These are phyloP conservation scores for Allium cepa DNA, from an alignment of 106 monocot genomes.

Conservation along the genomic window DNA sequence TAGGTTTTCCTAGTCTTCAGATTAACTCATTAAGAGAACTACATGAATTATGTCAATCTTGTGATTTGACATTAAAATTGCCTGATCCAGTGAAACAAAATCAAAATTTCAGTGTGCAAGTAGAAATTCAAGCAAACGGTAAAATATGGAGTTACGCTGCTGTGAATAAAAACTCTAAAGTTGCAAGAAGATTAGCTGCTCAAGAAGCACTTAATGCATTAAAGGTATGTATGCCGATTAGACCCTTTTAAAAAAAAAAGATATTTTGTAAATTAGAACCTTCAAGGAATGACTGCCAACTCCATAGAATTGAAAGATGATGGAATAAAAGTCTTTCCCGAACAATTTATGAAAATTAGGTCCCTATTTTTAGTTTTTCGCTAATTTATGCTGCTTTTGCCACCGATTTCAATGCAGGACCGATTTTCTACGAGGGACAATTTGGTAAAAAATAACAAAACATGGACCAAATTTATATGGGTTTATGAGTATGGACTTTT, in stretches of 20 bases:
- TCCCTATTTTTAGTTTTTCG: too few species aligned
- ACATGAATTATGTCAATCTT: slow-evolving; percentile 73
- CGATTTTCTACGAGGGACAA: too few species aligned
- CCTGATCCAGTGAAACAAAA: slow-evolving; percentile 31
- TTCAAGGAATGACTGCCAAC: too few species aligned
- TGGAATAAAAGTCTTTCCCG: too few species aligned
- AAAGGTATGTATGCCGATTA: slow-evolving; percentile 39
- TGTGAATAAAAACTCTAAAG: slow-evolving; percentile 59
- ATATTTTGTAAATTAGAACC: background rate
- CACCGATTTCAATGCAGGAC: too few species aligned
- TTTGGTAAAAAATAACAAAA: too few species aligned
- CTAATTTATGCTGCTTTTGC: too few species aligned
- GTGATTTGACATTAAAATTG: slow-evolving; percentile 28
- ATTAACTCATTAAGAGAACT: slow-evolving; percentile 73
- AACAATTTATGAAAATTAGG: too few species aligned
- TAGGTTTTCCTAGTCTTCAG: slow-evolving; percentile 45
- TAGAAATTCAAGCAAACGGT: slow-evolving; percentile 34
- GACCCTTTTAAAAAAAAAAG: background rate
- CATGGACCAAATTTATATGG: too few species aligned
- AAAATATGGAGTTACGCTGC: slow-evolving; percentile 23
- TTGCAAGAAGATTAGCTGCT: slow-evolving; percentile 67
- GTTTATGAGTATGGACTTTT: too few species aligned
- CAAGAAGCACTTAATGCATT: slow-evolving; percentile 52
- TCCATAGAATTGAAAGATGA: too few species aligned
- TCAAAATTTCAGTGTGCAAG: slow-evolving; percentile 34